phyloP scores from a whole-genome alignment of 768 basidiomycete genomes.

The Sutorius australiensis region DNA sequence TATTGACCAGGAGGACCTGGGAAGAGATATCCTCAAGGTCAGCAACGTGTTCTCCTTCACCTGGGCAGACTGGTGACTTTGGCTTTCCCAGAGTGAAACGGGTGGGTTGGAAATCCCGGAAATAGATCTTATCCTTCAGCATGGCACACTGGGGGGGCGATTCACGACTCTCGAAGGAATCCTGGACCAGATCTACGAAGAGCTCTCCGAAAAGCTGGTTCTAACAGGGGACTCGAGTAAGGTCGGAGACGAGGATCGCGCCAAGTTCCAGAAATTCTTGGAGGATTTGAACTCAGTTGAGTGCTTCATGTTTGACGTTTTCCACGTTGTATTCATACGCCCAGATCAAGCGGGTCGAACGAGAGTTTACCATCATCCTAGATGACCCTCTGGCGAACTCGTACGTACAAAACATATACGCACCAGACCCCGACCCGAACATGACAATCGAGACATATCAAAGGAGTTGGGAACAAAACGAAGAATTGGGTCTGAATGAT shows the following conservation, averaged over 20 bases:
- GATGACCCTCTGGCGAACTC: conserved; percentile 96
- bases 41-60: conserved; percentile 7
- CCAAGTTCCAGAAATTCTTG: conserved; percentile 75
- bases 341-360: conserved; percentile 73
- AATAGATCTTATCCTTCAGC: conserved; percentile 86
- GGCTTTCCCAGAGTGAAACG: conserved; percentile 74
- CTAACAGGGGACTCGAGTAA: conserved; percentile 61
- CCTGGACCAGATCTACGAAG: conserved; percentile 90
- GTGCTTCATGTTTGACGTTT: not conserved
- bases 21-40: conserved; percentile 92
- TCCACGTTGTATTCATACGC: not conserved
- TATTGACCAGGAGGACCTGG: conserved; percentile 87
- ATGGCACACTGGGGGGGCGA: conserved; percentile 93
- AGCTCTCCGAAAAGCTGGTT: conserved; percentile 86
- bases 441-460: conserved; percentile 84
- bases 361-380: conserved; percentile 86
- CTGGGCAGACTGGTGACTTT: not conserved
- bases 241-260: conserved; percentile 41
- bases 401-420: conserved; percentile 95
- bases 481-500: conserved; percentile 89
- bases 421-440: conserved; percentile 94
- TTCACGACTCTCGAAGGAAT: conserved; percentile 98
- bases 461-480: conserved; percentile 86
- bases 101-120: conserved; percentile 89
- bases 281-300: conserved; percentile 67